These are phyloP conservation scores for Mycotypha africana DNA, from an alignment of 371 early-diverging fungal genomes.

Conservation along the genomic window DNA sequence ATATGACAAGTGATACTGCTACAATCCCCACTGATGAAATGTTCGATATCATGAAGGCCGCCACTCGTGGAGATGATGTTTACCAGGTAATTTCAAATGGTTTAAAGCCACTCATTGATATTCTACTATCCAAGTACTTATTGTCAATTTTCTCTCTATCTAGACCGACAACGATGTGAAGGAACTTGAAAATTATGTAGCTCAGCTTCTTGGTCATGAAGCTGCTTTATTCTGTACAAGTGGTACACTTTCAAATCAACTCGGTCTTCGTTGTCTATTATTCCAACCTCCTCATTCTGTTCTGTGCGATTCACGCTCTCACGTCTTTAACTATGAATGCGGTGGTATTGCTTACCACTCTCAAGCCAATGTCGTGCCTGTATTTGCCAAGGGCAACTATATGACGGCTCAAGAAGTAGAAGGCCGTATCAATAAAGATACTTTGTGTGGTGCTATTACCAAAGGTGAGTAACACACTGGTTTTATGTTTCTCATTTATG, in stretches of 20 bases:
- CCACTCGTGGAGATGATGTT: slow-evolving; percentile 86
- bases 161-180: slow-evolving; percentile 23
- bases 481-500: too few relatives aligned
- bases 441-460: slow-evolving; percentile 63
- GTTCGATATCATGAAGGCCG: slow-evolving; percentile 71
- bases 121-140: background rate
- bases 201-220: slow-evolving; percentile 72
- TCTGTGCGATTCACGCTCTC: slow-evolving; percentile 72
- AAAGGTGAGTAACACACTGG: slow-evolving; percentile 17
- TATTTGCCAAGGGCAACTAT: slow-evolving; percentile 54
- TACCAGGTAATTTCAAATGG: slow-evolving; percentile 56
- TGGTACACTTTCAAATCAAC: slow-evolving; percentile 83
- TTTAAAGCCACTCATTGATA: background rate
- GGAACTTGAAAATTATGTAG: slow-evolving; percentile 63
- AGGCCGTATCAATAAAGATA: slow-evolving; percentile 21
- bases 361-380: slow-evolving; percentile 67
- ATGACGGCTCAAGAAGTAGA: slow-evolving; percentile 68
- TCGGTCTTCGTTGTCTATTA: slow-evolving; percentile 74
- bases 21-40: slow-evolving; percentile 82
- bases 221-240: slow-evolving; percentile 77
- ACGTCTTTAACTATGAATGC: slow-evolving; percentile 75
- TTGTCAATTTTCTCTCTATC: background rate
- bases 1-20: slow-evolving; percentile 66
- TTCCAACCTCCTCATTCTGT: slow-evolving; percentile 76
- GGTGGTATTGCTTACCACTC: slow-evolving; percentile 81